Conservation (phyloP, 495 filamentous ascomycete species). For the Polyplosphaeria fusca region DNA sequence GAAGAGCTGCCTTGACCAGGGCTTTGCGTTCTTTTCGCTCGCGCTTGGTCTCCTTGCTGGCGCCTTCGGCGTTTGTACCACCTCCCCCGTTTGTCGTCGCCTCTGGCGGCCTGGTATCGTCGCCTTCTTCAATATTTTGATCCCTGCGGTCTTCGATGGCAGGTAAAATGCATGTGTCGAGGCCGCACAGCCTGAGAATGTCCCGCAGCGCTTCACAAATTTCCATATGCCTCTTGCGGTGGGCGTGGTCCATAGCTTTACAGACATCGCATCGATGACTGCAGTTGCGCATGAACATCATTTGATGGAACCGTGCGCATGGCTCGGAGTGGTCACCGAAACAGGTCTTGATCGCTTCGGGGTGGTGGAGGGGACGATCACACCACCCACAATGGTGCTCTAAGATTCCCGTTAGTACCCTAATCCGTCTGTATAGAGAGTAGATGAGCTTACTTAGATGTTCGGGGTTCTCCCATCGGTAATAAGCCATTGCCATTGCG, state of each 20-base stretch:
- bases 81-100: background rate
- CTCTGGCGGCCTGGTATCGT: background rate
- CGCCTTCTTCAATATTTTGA: background rate
- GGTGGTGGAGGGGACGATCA: slow-evolving; percentile 23
- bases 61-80: background rate
- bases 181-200: slow-evolving; percentile 10
- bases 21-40: slow-evolving; percentile 16
- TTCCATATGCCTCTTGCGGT: slow-evolving; percentile 29
- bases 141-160: background rate
- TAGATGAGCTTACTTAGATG: too few species aligned
- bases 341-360: slow-evolving; percentile 20
- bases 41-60: background rate
- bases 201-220: slow-evolving; percentile 23
- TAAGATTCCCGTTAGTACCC: too few species aligned
- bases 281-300: slow-evolving; percentile 32
- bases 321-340: slow-evolving; percentile 37
- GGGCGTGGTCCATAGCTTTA: slow-evolving; percentile 18
- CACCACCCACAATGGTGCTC: slow-evolving; percentile 38
- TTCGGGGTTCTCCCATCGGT: too few species aligned
- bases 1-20: background rate
- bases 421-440: too few species aligned
- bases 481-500: too few species aligned
- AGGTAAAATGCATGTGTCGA: background rate
- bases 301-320: slow-evolving; percentile 33
- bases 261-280: slow-evolving; percentile 28